Evolutionary conservation across 2,329 filamentous ascomycete genomes (phyloP).

Genomic region (Myriosclerotinia duriaeana): DNA sequence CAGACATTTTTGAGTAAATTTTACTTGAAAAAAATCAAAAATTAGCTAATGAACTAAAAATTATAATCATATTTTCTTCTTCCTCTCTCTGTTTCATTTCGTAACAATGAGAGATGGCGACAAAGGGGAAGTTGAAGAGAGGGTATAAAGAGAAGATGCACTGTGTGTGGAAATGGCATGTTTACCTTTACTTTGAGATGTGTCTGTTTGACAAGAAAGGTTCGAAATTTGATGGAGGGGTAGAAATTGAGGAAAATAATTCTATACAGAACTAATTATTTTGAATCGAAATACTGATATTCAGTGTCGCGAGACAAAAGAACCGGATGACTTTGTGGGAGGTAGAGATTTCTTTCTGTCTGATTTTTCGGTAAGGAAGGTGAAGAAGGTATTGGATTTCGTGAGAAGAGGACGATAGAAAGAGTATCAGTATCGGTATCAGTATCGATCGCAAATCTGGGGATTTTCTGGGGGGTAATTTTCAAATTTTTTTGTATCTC

Average conservation of each 20-base stretch:
- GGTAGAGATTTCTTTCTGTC: too few relatives aligned
- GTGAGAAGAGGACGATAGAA: background rate
- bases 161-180: conserved; percentile 14
- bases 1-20: conserved; percentile 56
- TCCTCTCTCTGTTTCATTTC: too few relatives aligned
- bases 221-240: conserved; percentile 23
- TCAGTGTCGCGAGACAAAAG: conserved; percentile 23
- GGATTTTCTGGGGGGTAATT: conserved; percentile 37
- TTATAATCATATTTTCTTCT: background rate
- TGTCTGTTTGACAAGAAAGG: conserved; percentile 30
- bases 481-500: conserved; percentile 44
- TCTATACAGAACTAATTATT: conserved; percentile 29
- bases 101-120: conserved; percentile 3
- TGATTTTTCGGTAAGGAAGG: too few relatives aligned
- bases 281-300: conserved; percentile 17
- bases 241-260: conserved; percentile 27
- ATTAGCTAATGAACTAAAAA: conserved; percentile 25
- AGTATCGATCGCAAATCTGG: conserved; percentile 36
- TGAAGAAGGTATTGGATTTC: conserved; percentile 25
- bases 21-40: conserved; percentile 19
- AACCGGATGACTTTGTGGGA: background rate
- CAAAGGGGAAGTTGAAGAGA: conserved; percentile 5
- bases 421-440: background rate
- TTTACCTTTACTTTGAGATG: conserved; percentile 35
- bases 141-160: conserved; percentile 21